Conservation (phyloP, 2,329 filamentous ascomycete species). For the Aspergillus brunneoviolaceus region DNA sequence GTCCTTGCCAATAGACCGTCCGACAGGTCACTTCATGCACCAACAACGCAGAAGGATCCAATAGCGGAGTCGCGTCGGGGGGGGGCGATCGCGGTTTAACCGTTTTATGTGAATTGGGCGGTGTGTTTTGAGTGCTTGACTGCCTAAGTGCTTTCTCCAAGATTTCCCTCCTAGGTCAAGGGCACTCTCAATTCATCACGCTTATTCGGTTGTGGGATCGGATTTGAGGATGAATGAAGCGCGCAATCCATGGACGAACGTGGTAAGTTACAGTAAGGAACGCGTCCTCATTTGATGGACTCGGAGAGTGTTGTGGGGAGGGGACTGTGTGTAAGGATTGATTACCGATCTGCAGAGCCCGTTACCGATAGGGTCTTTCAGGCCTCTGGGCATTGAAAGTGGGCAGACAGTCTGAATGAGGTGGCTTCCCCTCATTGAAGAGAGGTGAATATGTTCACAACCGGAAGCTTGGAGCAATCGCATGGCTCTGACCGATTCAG, state of each 20-base stretch:
- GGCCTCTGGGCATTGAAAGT: background rate
- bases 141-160: background rate
- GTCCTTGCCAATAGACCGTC: background rate
- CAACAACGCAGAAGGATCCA: background rate
- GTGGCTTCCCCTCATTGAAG: background rate
- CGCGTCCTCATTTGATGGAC: conserved; percentile 1
- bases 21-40: background rate
- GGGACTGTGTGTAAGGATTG: background rate
- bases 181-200: background rate
- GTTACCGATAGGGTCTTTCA: background rate
- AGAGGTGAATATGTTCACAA: background rate
- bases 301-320: background rate
- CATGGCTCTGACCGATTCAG: background rate
- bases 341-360: background rate
- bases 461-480: background rate
- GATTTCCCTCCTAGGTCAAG: background rate
- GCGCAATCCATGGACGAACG: background rate
- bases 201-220: background rate
- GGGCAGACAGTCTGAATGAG: background rate
- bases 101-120: background rate
- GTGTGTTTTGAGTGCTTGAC: background rate
- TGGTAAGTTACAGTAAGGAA: background rate
- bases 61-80: background rate
- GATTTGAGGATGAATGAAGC: background rate
- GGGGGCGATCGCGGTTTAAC: background rate